These are phyloP conservation scores for Penicillium lividum DNA, from an alignment of 495 filamentous ascomycete species.

Conservation along the genomic window DNA sequence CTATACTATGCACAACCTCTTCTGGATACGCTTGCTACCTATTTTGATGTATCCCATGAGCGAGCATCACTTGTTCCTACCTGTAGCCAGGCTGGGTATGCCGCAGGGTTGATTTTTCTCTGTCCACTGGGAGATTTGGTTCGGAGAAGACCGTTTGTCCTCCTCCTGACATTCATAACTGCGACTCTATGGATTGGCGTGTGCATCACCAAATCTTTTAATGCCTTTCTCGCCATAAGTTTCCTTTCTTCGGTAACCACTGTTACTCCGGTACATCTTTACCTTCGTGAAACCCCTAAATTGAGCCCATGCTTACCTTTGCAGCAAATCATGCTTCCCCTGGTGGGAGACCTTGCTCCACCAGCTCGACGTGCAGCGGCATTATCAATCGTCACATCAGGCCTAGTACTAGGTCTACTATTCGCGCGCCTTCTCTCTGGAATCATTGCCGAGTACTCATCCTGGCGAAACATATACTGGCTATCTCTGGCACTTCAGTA, in stretches of 20 bases:
- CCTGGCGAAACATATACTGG: conserved; percentile 82
- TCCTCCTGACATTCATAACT: conserved; percentile 65
- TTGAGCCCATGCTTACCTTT: not conserved
- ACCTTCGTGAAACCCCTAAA: not conserved
- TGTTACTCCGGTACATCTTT: conserved; percentile 61
- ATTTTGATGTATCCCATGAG: conserved; percentile 62
- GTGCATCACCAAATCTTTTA: conserved; percentile 66
- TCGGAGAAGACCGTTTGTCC: conserved; percentile 66
- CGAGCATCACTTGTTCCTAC: conserved; percentile 67
- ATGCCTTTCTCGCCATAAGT: conserved; percentile 65
- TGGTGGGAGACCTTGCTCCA: conserved; percentile 80
- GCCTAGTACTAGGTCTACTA: conserved; percentile 74
- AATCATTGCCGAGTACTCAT: conserved; percentile 66
- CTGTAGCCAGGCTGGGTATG: conserved; percentile 80
- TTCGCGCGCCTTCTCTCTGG: conserved; percentile 77
- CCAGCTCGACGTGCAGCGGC: conserved; percentile 65
- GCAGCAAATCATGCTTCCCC: conserved; percentile 75
- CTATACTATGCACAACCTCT: conserved; percentile 74
- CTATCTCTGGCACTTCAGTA: conserved; percentile 72
- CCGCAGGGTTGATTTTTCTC: conserved; percentile 69
- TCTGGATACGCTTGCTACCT: conserved; percentile 60
- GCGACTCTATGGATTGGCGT: conserved; percentile 67
- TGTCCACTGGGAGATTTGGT: conserved; percentile 81
- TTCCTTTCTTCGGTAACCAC: conserved; percentile 73
- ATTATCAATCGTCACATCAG: conserved; percentile 72